Conservation (phyloP, 2,329 filamentous ascomycete species). For the Neonectria neomacrospora region DNA sequence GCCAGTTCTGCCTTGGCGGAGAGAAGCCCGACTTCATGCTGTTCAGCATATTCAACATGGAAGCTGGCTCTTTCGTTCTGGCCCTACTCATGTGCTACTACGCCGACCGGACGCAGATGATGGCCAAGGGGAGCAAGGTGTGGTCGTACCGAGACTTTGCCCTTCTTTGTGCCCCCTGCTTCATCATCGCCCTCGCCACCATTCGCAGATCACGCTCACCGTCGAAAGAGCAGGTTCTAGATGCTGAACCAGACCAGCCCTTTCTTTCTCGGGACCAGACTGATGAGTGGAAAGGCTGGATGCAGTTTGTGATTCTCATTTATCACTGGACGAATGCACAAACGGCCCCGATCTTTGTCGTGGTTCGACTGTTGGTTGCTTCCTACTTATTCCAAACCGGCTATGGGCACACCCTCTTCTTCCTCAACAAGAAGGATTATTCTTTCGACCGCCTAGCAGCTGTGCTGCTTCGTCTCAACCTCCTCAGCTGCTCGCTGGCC, state of each 20-base stretch:
- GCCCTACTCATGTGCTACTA: slow-evolving; percentile 44
- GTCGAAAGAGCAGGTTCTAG: slow-evolving; percentile 13
- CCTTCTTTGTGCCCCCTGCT: slow-evolving; percentile 32
- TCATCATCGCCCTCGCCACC: slow-evolving; percentile 32
- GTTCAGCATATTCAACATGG: slow-evolving; percentile 39
- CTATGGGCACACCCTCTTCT: slow-evolving; percentile 69
- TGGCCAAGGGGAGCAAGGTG: slow-evolving; percentile 44
- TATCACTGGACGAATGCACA: slow-evolving; percentile 66
- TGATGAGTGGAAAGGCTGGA: slow-evolving; percentile 74
- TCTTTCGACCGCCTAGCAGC: slow-evolving; percentile 61
- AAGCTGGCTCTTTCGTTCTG: slow-evolving; percentile 39
- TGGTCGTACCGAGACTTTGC: slow-evolving; percentile 37
- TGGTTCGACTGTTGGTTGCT: slow-evolving; percentile 65
- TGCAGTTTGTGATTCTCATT: slow-evolving; percentile 64
- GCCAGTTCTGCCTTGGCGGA: slow-evolving; percentile 25
- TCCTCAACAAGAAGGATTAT: slow-evolving; percentile 66
- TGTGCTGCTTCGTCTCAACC: slow-evolving; percentile 67
- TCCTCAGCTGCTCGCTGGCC: slow-evolving; percentile 63
- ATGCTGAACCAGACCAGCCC: slow-evolving; percentile 11
- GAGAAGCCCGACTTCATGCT: slow-evolving; percentile 19
- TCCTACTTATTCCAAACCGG: slow-evolving; percentile 71
- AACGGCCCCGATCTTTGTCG: slow-evolving; percentile 61
- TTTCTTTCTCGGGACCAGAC: slow-evolving; percentile 61
- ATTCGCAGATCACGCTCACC: slow-evolving; percentile 36
- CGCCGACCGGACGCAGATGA: slow-evolving; percentile 45